Conservation (phyloP, 75 land plant species). For the Cupressus sempervirens region DNA sequence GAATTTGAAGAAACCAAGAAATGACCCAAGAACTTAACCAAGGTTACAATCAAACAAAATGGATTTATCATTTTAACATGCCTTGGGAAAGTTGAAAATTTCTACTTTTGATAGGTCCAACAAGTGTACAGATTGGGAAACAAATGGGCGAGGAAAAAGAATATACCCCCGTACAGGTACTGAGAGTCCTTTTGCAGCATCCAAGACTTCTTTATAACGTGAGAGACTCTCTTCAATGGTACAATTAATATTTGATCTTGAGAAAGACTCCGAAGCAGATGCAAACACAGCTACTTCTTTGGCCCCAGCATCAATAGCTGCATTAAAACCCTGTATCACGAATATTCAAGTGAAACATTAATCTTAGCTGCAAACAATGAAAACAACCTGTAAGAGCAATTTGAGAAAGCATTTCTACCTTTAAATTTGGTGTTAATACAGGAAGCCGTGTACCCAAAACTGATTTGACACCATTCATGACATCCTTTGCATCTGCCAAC, state of each 20-base stretch:
- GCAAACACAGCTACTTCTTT: conserved; percentile 96
- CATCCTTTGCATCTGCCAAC: conserved; percentile 96
- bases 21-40: too few species aligned
- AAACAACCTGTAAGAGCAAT: background rate
- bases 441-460: conserved; percentile 60
- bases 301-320: conserved; percentile 93
- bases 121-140: background rate
- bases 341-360: background rate
- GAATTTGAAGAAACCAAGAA: too few species aligned
- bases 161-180: conserved; percentile 91
- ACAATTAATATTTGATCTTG: conserved; percentile 91
- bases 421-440: conserved; percentile 87
- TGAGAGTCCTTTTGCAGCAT: conserved; percentile 65
- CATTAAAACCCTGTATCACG: conserved; percentile 75
- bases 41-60: too few species aligned
- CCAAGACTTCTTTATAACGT: conserved; percentile 66
- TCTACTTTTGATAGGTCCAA: too few species aligned
- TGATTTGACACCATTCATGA: conserved; percentile 58
- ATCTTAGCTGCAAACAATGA: background rate
- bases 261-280: conserved; percentile 95
- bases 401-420: conserved; percentile 36
- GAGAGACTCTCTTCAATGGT: conserved; percentile 81
- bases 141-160: background rate
- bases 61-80: too few species aligned
- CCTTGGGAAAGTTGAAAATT: too few species aligned